These are phyloP conservation scores for Acanthamoeba royreba DNA, from an alignment of 208 protist genomes.

Conservation along the genomic window DNA sequence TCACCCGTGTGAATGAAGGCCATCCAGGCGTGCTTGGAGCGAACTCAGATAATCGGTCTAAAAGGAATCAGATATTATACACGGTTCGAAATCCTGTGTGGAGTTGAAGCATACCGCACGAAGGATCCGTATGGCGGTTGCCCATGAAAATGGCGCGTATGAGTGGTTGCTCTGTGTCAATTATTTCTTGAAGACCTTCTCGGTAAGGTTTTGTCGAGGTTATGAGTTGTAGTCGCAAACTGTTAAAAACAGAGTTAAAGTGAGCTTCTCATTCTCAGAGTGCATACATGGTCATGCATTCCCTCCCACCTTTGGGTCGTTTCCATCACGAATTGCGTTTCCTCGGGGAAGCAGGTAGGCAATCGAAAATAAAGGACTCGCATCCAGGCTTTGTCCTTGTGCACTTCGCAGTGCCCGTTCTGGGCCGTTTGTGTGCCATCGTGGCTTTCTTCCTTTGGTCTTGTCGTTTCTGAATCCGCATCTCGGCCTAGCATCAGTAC, in stretches of 20 bases:
- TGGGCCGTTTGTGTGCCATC: not conserved
- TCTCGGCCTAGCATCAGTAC: too few species aligned
- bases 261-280: not conserved
- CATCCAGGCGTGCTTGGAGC: slow-evolving; percentile 16
- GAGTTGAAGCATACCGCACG: slow-evolving; percentile 1
- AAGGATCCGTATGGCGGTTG: slow-evolving; percentile 55
- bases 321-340: not conserved
- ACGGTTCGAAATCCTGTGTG: not conserved
- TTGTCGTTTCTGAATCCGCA: too few species aligned
- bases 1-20: slow-evolving; percentile 64
- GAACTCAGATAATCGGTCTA: not conserved
- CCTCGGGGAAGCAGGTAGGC: not conserved
- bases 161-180: not conserved
- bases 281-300: not conserved
- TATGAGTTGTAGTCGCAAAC: not conserved
- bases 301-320: not conserved
- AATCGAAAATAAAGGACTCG: not conserved
- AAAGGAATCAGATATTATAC: not conserved
- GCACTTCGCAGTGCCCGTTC: not conserved
- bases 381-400: not conserved
- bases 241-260: not conserved
- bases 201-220: not conserved
- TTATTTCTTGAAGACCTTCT: not conserved
- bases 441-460: not conserved
- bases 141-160: slow-evolving; percentile 61